Percentiles rank a stretch among this genome's conserved stretches.
Conservation (phyloP, 2,329 filamentous ascomycete species). For the Coniochaeta prunicola region DNA sequence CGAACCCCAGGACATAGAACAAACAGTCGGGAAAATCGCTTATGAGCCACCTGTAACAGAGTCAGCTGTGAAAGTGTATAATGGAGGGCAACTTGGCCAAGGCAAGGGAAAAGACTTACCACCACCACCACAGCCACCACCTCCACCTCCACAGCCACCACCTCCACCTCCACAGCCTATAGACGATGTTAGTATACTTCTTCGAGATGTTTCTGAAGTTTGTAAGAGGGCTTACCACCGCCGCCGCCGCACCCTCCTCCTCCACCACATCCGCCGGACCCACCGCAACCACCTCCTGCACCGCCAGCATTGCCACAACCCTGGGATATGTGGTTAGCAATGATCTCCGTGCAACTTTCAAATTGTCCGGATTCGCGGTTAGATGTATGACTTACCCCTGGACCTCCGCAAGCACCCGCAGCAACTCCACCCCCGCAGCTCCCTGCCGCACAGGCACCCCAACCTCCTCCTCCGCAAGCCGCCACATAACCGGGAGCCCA, state of each 20-base stretch:
- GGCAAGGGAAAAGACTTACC: neutral
- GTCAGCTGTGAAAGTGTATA: neutral
- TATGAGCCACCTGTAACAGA: neutral
- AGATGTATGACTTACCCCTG: constrained; percentile 19
- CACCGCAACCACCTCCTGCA: neutral
- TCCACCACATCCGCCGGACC: constrained; percentile 2
- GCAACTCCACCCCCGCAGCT: constrained; percentile 40
- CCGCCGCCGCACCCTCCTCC: constrained; percentile 8
- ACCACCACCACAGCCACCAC: neutral
- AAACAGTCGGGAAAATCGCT: neutral
- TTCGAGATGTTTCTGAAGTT: neutral
- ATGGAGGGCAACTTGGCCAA: no score
- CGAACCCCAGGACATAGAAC: neutral
- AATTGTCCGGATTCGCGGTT: no score
- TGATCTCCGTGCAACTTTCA: neutral
- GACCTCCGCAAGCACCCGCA: constrained; percentile 35
- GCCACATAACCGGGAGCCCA: constrained; percentile 28
- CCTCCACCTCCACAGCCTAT: constrained; percentile 7
- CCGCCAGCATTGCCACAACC: constrained; percentile 4
- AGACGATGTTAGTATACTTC: neutral
- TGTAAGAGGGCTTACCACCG: constrained; percentile 2
- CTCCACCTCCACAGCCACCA: constrained; percentile 8
- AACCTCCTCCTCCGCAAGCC: constrained; percentile 25
- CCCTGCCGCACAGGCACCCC: constrained; percentile 35
- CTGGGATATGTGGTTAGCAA: constrained; percentile 2